These are phyloP conservation scores for Quercus cerris DNA, from an alignment of 306 rosid genomes.

Conservation along the genomic window DNA sequence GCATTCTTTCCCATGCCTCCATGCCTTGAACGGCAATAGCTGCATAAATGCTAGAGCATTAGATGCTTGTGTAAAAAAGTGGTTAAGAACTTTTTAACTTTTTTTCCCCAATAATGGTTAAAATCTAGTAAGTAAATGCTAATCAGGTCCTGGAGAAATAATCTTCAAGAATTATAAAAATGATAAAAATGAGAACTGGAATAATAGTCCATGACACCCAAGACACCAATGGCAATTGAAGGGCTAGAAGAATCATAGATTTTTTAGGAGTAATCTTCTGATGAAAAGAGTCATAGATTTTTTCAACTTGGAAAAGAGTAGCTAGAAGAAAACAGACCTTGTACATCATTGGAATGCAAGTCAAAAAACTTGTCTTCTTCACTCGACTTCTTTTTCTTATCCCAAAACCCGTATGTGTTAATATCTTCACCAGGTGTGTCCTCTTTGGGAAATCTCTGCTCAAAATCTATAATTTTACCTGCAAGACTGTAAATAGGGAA, in stretches of 20 bases:
- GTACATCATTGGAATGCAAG: constrained; percentile 36
- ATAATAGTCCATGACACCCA: not conserved
- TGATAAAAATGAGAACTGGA: not conserved
- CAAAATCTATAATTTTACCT: constrained; percentile 67
- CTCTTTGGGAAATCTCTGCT: constrained; percentile 53
- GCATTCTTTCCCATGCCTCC: constrained; percentile 63
- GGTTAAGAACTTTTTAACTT: not conserved
- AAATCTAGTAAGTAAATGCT: not conserved
- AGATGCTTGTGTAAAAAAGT: not conserved
- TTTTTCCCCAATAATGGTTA: not conserved
- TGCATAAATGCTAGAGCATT: constrained; percentile 18
- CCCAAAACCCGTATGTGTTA: constrained; percentile 49
- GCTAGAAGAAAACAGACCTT: constrained; percentile 34
- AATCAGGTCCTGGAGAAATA: not conserved
- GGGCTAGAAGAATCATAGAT: too few species aligned
- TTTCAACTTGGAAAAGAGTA: not conserved
- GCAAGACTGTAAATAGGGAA: constrained; percentile 58
- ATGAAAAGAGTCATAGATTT: not conserved
- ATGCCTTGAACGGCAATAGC: constrained; percentile 55
- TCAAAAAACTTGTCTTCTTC: constrained; percentile 21
- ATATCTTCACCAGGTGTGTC: constrained; percentile 40
- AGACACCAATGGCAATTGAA: not conserved
- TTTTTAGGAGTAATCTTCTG: not conserved
- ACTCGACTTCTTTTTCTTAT: constrained; percentile 23
- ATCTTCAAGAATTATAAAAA: not conserved